Evolutionary conservation across 2,329 filamentous ascomycete species (phyloP).

Genomic region (Diaporthe longicolla): DNA sequence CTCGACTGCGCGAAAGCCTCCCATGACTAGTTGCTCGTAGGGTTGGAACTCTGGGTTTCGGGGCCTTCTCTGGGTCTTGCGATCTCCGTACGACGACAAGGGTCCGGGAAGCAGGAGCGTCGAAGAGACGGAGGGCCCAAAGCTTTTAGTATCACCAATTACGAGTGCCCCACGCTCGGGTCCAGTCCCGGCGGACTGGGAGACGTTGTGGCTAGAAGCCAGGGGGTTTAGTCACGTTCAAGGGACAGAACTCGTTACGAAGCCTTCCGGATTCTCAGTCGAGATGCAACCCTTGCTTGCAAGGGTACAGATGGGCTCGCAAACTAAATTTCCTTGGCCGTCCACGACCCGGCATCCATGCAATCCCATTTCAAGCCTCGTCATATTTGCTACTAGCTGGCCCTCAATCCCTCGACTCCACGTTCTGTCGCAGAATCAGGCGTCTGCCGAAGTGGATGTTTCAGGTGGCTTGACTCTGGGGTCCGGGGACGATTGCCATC

Average conservation of each 20-base stretch:
- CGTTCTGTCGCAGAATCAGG: not conserved
- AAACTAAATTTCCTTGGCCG: not conserved
- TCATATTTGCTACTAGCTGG: not conserved
- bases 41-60: not conserved
- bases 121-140: slow-evolving; percentile 6
- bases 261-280: slow-evolving; percentile 16
- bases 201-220: slow-evolving; percentile 3
- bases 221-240: slow-evolving; percentile 20
- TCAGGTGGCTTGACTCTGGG: slow-evolving; percentile 6
- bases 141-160: slow-evolving; percentile 26
- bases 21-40: slow-evolving; percentile 16
- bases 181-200: slow-evolving; percentile 24
- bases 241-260: slow-evolving; percentile 18
- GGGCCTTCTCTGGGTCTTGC: not conserved
- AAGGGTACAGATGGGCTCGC: slow-evolving; percentile 11
- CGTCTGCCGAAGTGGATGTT: slow-evolving; percentile 21
- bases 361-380: slow-evolving; percentile 3
- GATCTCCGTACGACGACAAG: slow-evolving; percentile 20
- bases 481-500: slow-evolving; percentile 24
- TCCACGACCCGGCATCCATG: slow-evolving; percentile 23
- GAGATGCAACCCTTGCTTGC: slow-evolving; percentile 16
- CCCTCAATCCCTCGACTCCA: slow-evolving; percentile 2
- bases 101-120: not conserved
- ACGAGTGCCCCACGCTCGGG: slow-evolving; percentile 24
- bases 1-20: slow-evolving; percentile 54